These are phyloP conservation scores for Rickenella mellea DNA, from an alignment of 768 basidiomycete genomes.

Conservation along the genomic window DNA sequence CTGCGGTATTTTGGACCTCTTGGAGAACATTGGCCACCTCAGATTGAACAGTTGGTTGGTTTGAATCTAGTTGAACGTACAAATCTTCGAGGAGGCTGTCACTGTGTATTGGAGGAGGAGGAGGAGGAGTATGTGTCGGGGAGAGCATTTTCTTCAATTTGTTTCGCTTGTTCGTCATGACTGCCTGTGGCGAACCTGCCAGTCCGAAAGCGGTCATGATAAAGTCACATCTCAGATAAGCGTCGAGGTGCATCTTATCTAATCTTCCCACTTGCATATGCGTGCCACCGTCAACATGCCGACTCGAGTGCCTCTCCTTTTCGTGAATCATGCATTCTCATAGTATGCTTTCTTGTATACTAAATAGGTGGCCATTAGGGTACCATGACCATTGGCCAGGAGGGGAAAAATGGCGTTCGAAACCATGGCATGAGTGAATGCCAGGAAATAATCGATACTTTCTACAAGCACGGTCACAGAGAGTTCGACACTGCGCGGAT, in stretches of 20 bases:
- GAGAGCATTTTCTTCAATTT: slow-evolving; percentile 41
- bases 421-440: slow-evolving; percentile 23
- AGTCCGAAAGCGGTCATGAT: no score
- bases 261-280: slow-evolving; percentile 1
- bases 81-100: slow-evolving; percentile 67
- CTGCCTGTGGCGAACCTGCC: no score
- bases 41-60: slow-evolving; percentile 38
- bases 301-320: slow-evolving; percentile 30
- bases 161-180: slow-evolving; percentile 34
- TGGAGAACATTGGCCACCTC: slow-evolving; percentile 40
- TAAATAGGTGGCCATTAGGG: slow-evolving; percentile 21
- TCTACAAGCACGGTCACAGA: slow-evolving; percentile 29
- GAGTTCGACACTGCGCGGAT: slow-evolving; percentile 43
- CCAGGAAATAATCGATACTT: slow-evolving; percentile 36
- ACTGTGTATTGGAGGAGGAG: slow-evolving; percentile 29
- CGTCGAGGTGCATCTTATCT: no score
- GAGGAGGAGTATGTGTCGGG: slow-evolving; percentile 11
- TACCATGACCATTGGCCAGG: slow-evolving; percentile 37
- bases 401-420: slow-evolving; percentile 32
- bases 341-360: neutral
- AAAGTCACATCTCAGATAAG: no score
- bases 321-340: slow-evolving; percentile 16
- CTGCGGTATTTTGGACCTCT: slow-evolving; percentile 26
- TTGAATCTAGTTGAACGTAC: slow-evolving; percentile 64
- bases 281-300: slow-evolving; percentile 8